Evolutionary conservation across 352 stramenopile genomes (phyloP), one percentile per base, ranked within the genome.

Genomic region (Pythium phragmiticola): DNA sequence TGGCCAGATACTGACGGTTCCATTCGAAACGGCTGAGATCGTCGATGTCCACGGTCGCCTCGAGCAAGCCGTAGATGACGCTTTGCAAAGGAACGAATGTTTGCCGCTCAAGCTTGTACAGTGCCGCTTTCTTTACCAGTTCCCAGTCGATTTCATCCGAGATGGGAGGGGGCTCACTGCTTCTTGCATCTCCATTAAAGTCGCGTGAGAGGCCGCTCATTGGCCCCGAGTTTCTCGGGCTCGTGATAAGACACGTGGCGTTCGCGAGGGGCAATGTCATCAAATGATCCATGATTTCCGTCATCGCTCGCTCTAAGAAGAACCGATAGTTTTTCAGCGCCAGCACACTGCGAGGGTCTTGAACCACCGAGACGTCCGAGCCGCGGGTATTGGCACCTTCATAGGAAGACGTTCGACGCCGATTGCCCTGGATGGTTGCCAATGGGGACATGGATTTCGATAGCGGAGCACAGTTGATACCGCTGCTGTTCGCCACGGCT

Each of bases 311-410:
- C 63, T 92, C 84, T 21, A 92, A 41, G 52, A 89, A 92, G 49
- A 89, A 88, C 0, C 84, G 79, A 60, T 89, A 92, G 54, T 80
- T 87, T 63, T 88, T 88, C 1, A 92, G 52, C 1, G 84, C 84
- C 12, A 84, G 48, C 33, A 89, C 33, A 63, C 77, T 83, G 9
- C 79, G 75, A 7, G 75, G 70, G 41, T 90, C 76, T 36, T 84
- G 76, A 41, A 83, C 53, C 12, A 59, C 51, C 5, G 58, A 60
- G 4, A 69, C 54, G 16, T 64, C 53, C 2, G 63, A 65, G 7
- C 37, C 4, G 4, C 49, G 41, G 8, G 50, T 53, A 57, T 75
- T 8, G 7, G 60, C 51, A 28, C 60, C 52, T 57, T 60, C 51
- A 23, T 66, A 66, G 1, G 60, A 66, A 7, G 60, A 49, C 5